These are phyloP conservation scores for Arthrobotrys pseudoclavata DNA, from an alignment of 2,329 filamentous ascomycete species.

Conservation along the genomic window DNA sequence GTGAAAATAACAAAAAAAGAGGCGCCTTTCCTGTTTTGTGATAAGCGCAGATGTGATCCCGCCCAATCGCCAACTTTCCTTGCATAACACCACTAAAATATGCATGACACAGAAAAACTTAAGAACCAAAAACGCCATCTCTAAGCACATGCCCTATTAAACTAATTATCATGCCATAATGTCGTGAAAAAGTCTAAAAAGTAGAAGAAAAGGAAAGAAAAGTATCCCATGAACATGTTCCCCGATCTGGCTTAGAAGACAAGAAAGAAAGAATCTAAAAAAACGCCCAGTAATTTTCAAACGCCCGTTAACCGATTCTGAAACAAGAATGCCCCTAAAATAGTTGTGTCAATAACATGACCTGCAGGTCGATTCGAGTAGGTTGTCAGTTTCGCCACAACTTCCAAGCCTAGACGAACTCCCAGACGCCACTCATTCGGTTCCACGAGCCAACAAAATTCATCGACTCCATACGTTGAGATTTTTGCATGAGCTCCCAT, in stretches of 20 bases:
- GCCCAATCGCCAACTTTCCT: slow-evolving; percentile 51
- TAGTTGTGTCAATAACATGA: slow-evolving; percentile 19
- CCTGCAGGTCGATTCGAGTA: slow-evolving; percentile 19
- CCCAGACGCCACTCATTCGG: slow-evolving; percentile 36
- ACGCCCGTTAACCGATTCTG: slow-evolving; percentile 13
- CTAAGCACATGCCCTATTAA: slow-evolving; percentile 52
- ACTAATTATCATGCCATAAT: slow-evolving; percentile 55
- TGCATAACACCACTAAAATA: slow-evolving; percentile 27
- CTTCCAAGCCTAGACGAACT: slow-evolving; percentile 36
- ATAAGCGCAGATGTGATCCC: slow-evolving; percentile 20
- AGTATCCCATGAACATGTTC: slow-evolving; percentile 22
- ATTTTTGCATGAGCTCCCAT: slow-evolving; percentile 43
- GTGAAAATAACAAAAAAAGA: slow-evolving; percentile 14
- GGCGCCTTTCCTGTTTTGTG: slow-evolving; percentile 26
- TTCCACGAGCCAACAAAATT: slow-evolving; percentile 48
- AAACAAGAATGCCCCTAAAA: slow-evolving; percentile 42
- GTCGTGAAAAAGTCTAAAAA: slow-evolving; percentile 41
- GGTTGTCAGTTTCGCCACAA: slow-evolving; percentile 12
- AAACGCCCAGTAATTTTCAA: slow-evolving; percentile 28
- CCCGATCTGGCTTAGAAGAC: slow-evolving; percentile 19
- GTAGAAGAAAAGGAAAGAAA: slow-evolving; percentile 30
- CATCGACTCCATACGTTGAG: slow-evolving; percentile 4
- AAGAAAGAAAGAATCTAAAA: slow-evolving; percentile 23
- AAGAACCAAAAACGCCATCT: slow-evolving; percentile 52
- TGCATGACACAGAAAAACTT: slow-evolving; percentile 34